Base-by-base conservation (phyloP, 352 stramenopile genomes). In the Phytopythium sindhum region DNA sequence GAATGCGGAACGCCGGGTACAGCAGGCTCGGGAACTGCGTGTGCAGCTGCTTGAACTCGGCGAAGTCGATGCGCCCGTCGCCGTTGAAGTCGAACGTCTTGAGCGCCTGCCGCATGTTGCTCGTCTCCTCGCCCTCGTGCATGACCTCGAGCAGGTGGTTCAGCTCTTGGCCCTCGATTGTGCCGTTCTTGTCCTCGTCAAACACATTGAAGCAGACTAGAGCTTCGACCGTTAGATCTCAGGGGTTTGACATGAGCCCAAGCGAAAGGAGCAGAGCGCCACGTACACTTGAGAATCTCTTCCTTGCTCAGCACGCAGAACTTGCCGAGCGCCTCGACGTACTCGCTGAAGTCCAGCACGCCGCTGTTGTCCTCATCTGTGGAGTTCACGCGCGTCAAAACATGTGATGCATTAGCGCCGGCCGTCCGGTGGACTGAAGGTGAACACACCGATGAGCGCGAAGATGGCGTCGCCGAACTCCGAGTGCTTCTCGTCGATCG, bases 171-270 rank as follows among this genome's bases (percentile, higher is more conserved):
- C 78, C 78, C 61, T 91, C 82, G 51, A 91, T 91, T 14, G 82
- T 91, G 60, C 82, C 82, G 57, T 88, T 89, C 63, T 78, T 80
- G 60, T 91, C 82, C 29, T 70, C 60, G 51, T 91, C 82, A 69
- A 91, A 91, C 33, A 91, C 77, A 51, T 88, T 89, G 47, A 91
- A 91, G 61, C 82, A 91, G 64, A 90, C 81, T 90, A n/a, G 3
- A 52, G 24, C 29, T 4, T 4, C 23, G n/a, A n/a, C 15, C 42
- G 54, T 3, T 24, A 54, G 26, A 28, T 15, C 29, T 48, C 7
- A 70, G 28, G 29, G 51, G 26, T 0, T 44, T 42, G 4, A 28
- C 29, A 21, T 11, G 0, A 39, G 3, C 17, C 21, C 9, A 4
- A 35, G n/a, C 31, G 4, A 4, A 60, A 51, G 8, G 19, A 14